Percentiles rank a stretch among this genome's conserved stretches.
phyloP scores from a whole-genome alignment of 257 asterid species.

The Solanum sejunctum region DNA sequence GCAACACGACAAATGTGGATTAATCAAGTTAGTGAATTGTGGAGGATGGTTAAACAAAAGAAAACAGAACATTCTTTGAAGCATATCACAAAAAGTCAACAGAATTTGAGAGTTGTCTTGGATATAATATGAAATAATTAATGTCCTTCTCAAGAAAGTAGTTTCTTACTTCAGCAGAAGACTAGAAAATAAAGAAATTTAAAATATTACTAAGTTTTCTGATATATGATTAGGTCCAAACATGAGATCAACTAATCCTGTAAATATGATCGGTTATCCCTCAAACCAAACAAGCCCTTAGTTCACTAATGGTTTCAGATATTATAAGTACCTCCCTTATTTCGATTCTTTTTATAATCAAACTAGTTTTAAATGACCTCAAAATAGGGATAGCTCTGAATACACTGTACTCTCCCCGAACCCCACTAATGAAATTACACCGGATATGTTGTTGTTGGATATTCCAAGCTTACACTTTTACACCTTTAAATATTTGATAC shows the following conservation, averaged over 20 bases:
- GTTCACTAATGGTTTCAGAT: not conserved
- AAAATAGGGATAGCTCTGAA: too few species aligned
- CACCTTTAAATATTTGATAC: too few species aligned
- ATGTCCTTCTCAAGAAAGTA: not conserved
- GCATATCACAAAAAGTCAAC: not conserved
- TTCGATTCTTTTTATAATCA: not conserved
- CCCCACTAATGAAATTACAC: too few species aligned
- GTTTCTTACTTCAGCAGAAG: not conserved
- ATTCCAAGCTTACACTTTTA: too few species aligned
- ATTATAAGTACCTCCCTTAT: not conserved
- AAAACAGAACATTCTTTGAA: not conserved
- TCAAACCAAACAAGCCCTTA: too few species aligned
- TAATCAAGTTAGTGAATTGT: not conserved
- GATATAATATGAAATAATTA: not conserved
- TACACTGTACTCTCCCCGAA: too few species aligned
- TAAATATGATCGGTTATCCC: too few species aligned
- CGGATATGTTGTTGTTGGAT: too few species aligned
- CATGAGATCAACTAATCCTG: not conserved
- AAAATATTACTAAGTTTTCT: not conserved
- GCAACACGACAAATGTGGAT: not conserved
- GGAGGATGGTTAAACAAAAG: not conserved
- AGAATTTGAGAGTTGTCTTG: not conserved
- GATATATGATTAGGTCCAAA: not conserved
- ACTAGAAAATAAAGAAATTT: not conserved
- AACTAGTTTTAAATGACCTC: not conserved